Evolutionary conservation across 1,139 yeast species (phyloP).

Genomic region (Saccharomycopsis hybrid): DNA sequence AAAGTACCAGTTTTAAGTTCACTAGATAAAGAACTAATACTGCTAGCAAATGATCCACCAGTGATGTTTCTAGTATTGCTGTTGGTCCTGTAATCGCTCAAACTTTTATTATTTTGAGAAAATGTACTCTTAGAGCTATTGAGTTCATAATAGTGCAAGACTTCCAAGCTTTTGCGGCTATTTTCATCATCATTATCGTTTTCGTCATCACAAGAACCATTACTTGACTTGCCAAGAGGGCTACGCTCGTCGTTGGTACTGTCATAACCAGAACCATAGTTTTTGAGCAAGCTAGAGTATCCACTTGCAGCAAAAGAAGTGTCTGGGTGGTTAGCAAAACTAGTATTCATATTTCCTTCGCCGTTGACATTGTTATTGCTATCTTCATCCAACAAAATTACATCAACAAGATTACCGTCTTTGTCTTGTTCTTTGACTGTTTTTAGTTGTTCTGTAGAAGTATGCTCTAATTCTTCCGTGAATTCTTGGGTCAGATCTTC

Average conservation of each 20-base stretch:
- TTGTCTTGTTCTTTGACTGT: not conserved
- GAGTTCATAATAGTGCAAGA: constrained; percentile 12
- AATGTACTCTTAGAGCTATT: constrained; percentile 11
- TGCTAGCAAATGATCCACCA: not conserved
- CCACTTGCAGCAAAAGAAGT: not conserved
- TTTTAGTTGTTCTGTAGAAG: not conserved
- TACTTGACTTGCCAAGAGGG: not conserved
- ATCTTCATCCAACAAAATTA: not conserved
- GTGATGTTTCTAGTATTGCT: not conserved
- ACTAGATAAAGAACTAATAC: not conserved
- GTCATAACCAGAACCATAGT: not conserved
- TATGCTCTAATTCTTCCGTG: not conserved
- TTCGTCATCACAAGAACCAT: not conserved
- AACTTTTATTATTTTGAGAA: not conserved
- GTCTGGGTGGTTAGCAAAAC: not conserved
- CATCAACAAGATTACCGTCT: not conserved
- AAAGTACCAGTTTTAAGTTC: not conserved
- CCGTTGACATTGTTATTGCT: not conserved
- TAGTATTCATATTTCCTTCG: not conserved
- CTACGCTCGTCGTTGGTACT: not conserved
- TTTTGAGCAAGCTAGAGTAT: constrained; percentile 3
- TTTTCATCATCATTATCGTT: no score
- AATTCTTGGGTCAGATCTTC: not conserved
- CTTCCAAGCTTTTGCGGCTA: constrained; percentile 5
- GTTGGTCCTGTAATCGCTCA: not conserved